phyloP scores from a whole-genome alignment of 2,329 filamentous ascomycete genomes.

The Cladosporium sp. region DNA sequence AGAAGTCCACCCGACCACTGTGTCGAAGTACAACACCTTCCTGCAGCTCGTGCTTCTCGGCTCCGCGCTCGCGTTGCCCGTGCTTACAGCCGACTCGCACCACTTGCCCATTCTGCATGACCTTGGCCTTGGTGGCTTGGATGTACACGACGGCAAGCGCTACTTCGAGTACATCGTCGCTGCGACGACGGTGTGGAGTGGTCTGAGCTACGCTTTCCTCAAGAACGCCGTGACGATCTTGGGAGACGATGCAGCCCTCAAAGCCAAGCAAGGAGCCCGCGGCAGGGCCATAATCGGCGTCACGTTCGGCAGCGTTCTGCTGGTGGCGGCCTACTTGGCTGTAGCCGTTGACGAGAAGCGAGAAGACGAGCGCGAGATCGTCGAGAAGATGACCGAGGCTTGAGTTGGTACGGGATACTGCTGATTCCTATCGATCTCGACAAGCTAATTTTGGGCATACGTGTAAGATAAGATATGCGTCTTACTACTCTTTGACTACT shows the following conservation, averaged over 20 bases:
- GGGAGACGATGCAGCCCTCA: constrained; percentile 43
- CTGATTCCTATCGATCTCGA: too few relatives aligned
- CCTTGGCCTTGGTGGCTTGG: constrained; percentile 18
- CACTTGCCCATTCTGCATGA: constrained; percentile 21
- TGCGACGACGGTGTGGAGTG: constrained; percentile 87
- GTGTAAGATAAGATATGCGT: too few relatives aligned
- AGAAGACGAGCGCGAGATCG: not conserved
- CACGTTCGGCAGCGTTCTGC: constrained; percentile 43
- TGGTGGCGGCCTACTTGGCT: constrained; percentile 33
- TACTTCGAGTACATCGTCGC: constrained; percentile 73
- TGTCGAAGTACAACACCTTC: constrained; percentile 89
- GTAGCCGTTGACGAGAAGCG: constrained; percentile 10
- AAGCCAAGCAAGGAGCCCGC: constrained; percentile 44
- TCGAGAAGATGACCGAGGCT: constrained; percentile 1
- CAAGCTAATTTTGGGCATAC: too few relatives aligned
- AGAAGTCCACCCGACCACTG: constrained; percentile 76
- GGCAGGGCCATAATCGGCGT: constrained; percentile 46
- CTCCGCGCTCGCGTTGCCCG: constrained; percentile 72
- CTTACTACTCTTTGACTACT: too few relatives aligned
- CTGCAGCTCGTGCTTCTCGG: constrained; percentile 85
- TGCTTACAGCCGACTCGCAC: constrained; percentile 46
- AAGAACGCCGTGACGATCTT: constrained; percentile 92
- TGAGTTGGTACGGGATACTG: not conserved
- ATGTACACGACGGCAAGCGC: constrained; percentile 33
- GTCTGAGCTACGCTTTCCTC: constrained; percentile 83